Percentiles rank a stretch among this genome's conserved stretches.
phyloP scores from a whole-genome alignment of 192 early-diverging fungal genomes.

The Hyaloraphidium curvatum region DNA sequence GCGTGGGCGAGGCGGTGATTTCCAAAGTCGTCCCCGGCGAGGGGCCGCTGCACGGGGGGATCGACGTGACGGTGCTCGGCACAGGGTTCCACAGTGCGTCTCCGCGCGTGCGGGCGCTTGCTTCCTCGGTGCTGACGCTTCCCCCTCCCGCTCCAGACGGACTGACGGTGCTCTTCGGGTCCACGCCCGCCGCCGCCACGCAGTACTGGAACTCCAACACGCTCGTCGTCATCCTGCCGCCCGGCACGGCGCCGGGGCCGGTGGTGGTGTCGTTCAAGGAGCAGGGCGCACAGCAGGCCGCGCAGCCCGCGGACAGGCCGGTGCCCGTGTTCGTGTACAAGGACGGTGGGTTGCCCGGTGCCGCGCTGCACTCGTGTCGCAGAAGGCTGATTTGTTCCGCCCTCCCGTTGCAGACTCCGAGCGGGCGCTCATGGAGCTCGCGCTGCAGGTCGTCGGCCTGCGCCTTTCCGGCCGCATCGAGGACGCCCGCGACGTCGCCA shows the following conservation, averaged over 20 bases:
- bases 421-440: slow-evolving; percentile 73
- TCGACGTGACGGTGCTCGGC: slow-evolving; percentile 66
- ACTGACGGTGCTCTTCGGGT: slow-evolving; percentile 62
- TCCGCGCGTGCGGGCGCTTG: not conserved
- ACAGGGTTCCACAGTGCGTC: slow-evolving; percentile 40
- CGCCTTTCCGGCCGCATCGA: slow-evolving; percentile 61
- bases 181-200: slow-evolving; percentile 43
- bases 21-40: slow-evolving; percentile 57
- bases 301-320: not conserved
- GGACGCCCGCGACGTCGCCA: slow-evolving; percentile 31
- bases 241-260: slow-evolving; percentile 45
- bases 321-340: slow-evolving; percentile 25
- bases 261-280: slow-evolving; percentile 33
- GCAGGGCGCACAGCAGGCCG: not conserved
- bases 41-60: slow-evolving; percentile 73
- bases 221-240: slow-evolving; percentile 67
- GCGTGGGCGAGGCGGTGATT: slow-evolving; percentile 17
- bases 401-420: slow-evolving; percentile 47
- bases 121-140: not conserved
- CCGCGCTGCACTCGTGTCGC: not conserved
- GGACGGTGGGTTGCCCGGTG: slow-evolving; percentile 11
- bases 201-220: slow-evolving; percentile 61
- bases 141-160: slow-evolving; percentile 16
- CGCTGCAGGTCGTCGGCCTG: slow-evolving; percentile 71
- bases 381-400: not conserved